These are phyloP conservation scores for Emmonsiellopsis sp. DNA, from an alignment of 2,329 filamentous ascomycete genomes.

Conservation along the genomic window DNA sequence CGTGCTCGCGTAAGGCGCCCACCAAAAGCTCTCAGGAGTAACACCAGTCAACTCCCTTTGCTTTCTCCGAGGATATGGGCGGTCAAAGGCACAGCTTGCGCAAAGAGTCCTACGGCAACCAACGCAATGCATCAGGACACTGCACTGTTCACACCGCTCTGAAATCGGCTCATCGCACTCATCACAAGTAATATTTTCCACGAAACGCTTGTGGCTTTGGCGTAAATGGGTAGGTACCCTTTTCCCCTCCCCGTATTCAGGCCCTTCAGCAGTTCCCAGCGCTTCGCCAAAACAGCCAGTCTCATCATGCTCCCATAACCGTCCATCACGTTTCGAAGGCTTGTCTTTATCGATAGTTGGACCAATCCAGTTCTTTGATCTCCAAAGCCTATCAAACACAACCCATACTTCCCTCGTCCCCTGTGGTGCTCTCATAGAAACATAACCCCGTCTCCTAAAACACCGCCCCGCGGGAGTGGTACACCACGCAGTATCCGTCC, in stretches of 20 bases:
- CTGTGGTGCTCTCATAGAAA: conserved; percentile 46
- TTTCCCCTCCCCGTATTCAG: conserved; percentile 43
- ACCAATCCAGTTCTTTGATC: conserved; percentile 51
- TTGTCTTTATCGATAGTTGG: conserved; percentile 24
- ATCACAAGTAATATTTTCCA: conserved; percentile 46
- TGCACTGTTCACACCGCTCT: conserved; percentile 53
- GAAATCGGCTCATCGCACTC: conserved; percentile 45
- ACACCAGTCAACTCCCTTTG: conserved; percentile 10
- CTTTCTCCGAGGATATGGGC: conserved; percentile 39
- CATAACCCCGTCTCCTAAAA: conserved; percentile 48
- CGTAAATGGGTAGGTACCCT: conserved; percentile 46
- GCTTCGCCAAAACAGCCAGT: conserved; percentile 47
- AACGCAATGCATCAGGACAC: conserved; percentile 53
- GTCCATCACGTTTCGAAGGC: conserved; percentile 37
- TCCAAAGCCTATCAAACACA: conserved; percentile 52
- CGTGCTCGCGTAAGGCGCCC: conserved; percentile 47
- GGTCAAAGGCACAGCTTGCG: conserved; percentile 51
- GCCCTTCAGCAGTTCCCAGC: conserved; percentile 41
- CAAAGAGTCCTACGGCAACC: conserved; percentile 53
- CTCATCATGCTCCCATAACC: conserved; percentile 49
- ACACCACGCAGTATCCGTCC: conserved; percentile 55
- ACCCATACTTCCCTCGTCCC: conserved; percentile 52
- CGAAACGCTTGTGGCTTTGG: conserved; percentile 44
- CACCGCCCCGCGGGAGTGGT: conserved; percentile 50
- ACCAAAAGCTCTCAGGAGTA: conserved; percentile 43